phyloP scores from a whole-genome alignment of 2,329 filamentous ascomycete species.

The Periconia sp. region DNA sequence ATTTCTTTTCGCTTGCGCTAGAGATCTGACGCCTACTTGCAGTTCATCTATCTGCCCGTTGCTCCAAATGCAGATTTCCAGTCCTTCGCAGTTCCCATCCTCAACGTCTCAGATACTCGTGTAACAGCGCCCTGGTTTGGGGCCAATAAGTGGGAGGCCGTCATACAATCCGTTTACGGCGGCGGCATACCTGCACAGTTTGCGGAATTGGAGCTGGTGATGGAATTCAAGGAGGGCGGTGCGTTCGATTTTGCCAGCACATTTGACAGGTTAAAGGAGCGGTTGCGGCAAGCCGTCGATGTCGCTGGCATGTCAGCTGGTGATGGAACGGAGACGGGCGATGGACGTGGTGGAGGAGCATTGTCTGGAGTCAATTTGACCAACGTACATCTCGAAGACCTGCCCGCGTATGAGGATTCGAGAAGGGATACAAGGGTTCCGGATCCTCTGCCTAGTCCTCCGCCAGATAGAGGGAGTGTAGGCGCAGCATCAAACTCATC shows the following conservation, averaged over 20 bases:
- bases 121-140: constrained; percentile 90
- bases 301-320: constrained; percentile 60
- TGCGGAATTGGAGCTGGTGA: constrained; percentile 74
- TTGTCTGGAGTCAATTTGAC: constrained; percentile 57
- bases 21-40: background rate
- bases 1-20: constrained; percentile 1
- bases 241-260: constrained; percentile 84
- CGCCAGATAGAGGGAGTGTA: constrained; percentile 15
- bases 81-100: constrained; percentile 85
- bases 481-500: constrained; percentile 20
- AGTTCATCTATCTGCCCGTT: constrained; percentile 87
- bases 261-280: constrained; percentile 83
- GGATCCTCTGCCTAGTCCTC: constrained; percentile 35
- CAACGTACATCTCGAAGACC: constrained; percentile 76
- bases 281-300: constrained; percentile 78
- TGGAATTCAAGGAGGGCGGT: constrained; percentile 94
- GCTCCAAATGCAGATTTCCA: constrained; percentile 69
- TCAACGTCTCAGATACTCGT: constrained; percentile 84
- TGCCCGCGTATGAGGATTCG: constrained; percentile 80
- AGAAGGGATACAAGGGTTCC: constrained; percentile 39
- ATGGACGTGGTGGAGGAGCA: constrained; percentile 43
- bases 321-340: constrained; percentile 36
- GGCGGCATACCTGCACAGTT: constrained; percentile 79
- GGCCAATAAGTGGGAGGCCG: constrained; percentile 83
- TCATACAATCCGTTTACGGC: constrained; percentile 77